Evolutionary conservation across 345 rosid genomes (phyloP).

Genomic region (Bruguiera sexangula): DNA sequence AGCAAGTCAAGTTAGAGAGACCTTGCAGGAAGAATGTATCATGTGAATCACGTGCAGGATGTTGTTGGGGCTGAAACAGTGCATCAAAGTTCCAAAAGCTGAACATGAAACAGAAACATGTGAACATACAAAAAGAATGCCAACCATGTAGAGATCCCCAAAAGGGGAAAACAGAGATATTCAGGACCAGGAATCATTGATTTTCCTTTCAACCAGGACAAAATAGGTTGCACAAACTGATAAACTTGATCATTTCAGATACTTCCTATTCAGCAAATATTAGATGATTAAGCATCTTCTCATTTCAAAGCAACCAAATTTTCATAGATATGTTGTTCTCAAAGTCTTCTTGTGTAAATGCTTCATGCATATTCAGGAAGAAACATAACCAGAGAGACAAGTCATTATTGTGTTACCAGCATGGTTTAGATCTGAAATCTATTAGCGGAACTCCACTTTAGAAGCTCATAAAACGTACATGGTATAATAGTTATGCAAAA

Average conservation of each 20-base stretch:
- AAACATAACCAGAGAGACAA: background rate
- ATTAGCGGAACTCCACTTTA: slow-evolving; percentile 6
- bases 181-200: too few species aligned
- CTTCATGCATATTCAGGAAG: background rate
- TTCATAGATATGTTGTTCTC: too few species aligned
- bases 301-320: too few species aligned
- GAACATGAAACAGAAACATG: slow-evolving; percentile 17
- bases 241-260: too few species aligned
- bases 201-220: too few species aligned
- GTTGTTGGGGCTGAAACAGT: slow-evolving; percentile 95
- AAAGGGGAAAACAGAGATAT: too few species aligned
- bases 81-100: slow-evolving; percentile 99
- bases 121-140: background rate
- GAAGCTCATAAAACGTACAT: background rate
- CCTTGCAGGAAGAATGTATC: slow-evolving; percentile 89
- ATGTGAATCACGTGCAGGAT: slow-evolving; percentile 98
- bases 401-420: background rate
- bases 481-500: background rate
- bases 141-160: too few species aligned
- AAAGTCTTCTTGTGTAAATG: too few species aligned
- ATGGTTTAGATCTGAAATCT: background rate
- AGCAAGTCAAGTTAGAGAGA: slow-evolving; percentile 25
- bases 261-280: too few species aligned
- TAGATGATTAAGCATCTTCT: too few species aligned
- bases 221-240: too few species aligned